Evolutionary conservation across 495 filamentous ascomycete genomes (phyloP).

Genomic region (Aspergillus ostianus): DNA sequence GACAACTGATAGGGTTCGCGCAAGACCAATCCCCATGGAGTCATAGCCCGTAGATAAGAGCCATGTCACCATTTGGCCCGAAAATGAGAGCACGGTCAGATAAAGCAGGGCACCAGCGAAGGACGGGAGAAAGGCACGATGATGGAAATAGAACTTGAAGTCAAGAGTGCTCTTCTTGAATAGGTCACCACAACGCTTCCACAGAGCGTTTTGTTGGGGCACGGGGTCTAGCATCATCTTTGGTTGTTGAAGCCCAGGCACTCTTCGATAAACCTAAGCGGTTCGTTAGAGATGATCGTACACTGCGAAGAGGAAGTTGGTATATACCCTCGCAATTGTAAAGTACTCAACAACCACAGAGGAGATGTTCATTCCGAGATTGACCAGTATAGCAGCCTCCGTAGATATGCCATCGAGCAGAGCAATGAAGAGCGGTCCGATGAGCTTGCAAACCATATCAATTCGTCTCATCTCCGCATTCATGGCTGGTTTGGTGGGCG

Average conservation of each 20-base stretch:
- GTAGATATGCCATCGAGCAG: conserved; percentile 46
- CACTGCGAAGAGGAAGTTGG: too few relatives aligned
- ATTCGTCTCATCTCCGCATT: conserved; percentile 70
- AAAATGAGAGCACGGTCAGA: conserved; percentile 60
- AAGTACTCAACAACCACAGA: conserved; percentile 56
- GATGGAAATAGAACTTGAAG: too few relatives aligned
- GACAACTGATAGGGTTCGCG: conserved; percentile 50
- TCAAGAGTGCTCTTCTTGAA: too few relatives aligned
- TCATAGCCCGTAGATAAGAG: conserved; percentile 55
- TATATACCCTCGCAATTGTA: conserved; percentile 42
- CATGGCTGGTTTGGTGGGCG: conserved; percentile 25
- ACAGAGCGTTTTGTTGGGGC: too few relatives aligned
- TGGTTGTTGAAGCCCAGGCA: conserved; percentile 34
- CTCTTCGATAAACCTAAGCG: conserved; percentile 36
- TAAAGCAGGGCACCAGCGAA: conserved; percentile 57
- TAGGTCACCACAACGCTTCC: too few relatives aligned
- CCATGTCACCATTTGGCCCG: conserved; percentile 59
- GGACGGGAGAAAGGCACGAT: conserved; percentile 50
- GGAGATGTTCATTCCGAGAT: conserved; percentile 34
- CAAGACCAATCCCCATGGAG: conserved; percentile 49
- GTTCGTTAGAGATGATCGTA: too few relatives aligned
- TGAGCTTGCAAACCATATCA: conserved; percentile 69
- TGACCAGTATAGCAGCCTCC: conserved; percentile 48
- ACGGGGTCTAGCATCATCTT: neutral
- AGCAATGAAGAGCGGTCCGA: conserved; percentile 59